phyloP scores from a whole-genome alignment of 257 asterid genomes.

The Petrea volubilis region DNA sequence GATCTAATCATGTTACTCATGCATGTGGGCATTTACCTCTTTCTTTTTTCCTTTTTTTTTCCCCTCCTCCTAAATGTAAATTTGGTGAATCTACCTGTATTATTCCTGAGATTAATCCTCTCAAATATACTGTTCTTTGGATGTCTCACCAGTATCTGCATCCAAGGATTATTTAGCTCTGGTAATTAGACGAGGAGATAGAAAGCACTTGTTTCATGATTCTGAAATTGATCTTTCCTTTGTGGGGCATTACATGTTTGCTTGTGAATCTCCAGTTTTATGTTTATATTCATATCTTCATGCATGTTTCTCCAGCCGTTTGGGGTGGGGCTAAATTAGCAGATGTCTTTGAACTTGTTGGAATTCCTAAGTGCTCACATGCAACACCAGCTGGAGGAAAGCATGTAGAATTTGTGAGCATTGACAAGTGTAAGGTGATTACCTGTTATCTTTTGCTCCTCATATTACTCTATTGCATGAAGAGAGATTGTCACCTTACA shows the following conservation, averaged over 20 bases:
- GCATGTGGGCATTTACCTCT: too few relatives aligned
- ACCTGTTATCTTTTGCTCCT: conserved; percentile 2
- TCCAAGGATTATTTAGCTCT: not conserved
- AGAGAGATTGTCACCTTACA: conserved; percentile 20
- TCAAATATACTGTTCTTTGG: not conserved
- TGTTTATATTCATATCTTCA: conserved; percentile 13
- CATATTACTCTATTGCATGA: not conserved
- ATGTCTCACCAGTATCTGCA: conserved; percentile 5
- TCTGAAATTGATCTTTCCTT: not conserved
- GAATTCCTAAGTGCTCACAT: conserved; percentile 67
- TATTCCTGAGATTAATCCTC: conserved; percentile 1
- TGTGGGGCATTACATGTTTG: not conserved
- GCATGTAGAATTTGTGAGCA: conserved; percentile 94
- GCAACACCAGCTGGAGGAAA: conserved; percentile 70
- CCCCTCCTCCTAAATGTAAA: too few relatives aligned
- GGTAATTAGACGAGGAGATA: not conserved
- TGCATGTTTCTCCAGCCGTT: conserved; percentile 59
- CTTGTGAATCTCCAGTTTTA: conserved; percentile 1
- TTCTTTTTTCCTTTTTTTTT: not conserved
- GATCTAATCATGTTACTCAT: too few relatives aligned
- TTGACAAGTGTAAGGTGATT: conserved; percentile 94
- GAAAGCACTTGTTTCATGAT: not conserved
- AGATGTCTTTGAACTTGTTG: conserved; percentile 85
- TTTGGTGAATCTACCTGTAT: not conserved
- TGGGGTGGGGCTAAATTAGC: conserved; percentile 96